phyloP scores from a whole-genome alignment of 169 alveolate genomes.

The Plasmodium billcollinsi region DNA sequence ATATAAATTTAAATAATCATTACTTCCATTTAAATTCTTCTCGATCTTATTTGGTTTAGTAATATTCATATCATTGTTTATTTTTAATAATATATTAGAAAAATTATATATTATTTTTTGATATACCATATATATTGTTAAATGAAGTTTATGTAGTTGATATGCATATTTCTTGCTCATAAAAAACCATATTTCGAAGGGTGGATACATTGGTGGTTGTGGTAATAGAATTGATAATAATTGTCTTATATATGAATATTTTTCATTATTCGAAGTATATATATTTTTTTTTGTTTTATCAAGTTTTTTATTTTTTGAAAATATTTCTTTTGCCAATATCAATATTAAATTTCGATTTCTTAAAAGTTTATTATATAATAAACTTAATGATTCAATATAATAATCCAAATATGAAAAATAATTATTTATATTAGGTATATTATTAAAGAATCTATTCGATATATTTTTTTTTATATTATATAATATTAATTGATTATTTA shows the following conservation, averaged over 20 bases:
- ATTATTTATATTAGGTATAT: slow-evolving; percentile 26
- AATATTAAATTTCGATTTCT: slow-evolving; percentile 60
- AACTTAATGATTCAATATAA: slow-evolving; percentile 50
- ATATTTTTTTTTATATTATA: slow-evolving; percentile 13
- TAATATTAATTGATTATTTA: slow-evolving; percentile 40
- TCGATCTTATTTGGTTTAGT: slow-evolving; percentile 9
- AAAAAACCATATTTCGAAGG: slow-evolving; percentile 45
- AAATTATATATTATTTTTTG: slow-evolving; percentile 61
- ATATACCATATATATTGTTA: slow-evolving; percentile 67
- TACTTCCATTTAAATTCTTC: slow-evolving; percentile 12
- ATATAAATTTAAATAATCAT: slow-evolving; percentile 47
- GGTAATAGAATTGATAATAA: slow-evolving; percentile 55
- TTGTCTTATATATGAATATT: slow-evolving; percentile 45
- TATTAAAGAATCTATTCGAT: slow-evolving; percentile 23
- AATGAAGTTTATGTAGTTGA: slow-evolving; percentile 55
- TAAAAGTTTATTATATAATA: slow-evolving; percentile 41
- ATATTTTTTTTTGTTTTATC: slow-evolving; percentile 18
- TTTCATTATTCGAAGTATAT: slow-evolving; percentile 6
- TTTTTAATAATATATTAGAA: slow-evolving; percentile 57
- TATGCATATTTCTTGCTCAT: slow-evolving; percentile 42
- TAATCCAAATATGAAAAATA: slow-evolving; percentile 65
- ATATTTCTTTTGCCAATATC: slow-evolving; percentile 58
- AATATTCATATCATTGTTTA: slow-evolving; percentile 29
- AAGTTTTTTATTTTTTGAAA: slow-evolving; percentile 4
- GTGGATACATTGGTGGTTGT: slow-evolving; percentile 69